phyloP scores from a whole-genome alignment of 768 basidiomycete species.

The Lactifluus hygrophoroides region DNA sequence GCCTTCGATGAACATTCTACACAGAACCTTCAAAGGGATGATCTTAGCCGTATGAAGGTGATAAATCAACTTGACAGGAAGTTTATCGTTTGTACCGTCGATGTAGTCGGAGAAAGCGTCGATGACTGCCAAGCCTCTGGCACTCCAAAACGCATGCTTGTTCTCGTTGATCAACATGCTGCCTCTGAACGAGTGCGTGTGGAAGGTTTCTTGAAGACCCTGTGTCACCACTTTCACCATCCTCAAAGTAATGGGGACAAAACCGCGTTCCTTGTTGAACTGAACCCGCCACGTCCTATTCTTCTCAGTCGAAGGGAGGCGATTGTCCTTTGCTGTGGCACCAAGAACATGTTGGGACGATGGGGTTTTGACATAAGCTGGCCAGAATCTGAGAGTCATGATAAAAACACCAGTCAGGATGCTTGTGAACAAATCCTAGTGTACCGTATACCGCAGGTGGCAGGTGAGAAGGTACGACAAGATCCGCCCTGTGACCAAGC shows the following conservation, averaged over 20 bases:
- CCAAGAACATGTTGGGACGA: slow-evolving; percentile 43
- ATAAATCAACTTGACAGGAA: slow-evolving; percentile 86
- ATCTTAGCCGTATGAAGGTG: slow-evolving; percentile 49
- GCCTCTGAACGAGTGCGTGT: slow-evolving; percentile 95
- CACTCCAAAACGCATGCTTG: slow-evolving; percentile 32
- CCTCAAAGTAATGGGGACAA: slow-evolving; percentile 19
- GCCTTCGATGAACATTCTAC: neutral
- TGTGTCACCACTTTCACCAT: slow-evolving; percentile 62
- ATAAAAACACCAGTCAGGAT: slow-evolving; percentile 23
- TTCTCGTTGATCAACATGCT: slow-evolving; percentile 94
- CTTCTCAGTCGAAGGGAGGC: slow-evolving; percentile 64
- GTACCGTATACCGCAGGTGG: slow-evolving; percentile 54
- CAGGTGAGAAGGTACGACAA: slow-evolving; percentile 52
- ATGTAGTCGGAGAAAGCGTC: slow-evolving; percentile 22
- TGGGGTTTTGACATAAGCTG: slow-evolving; percentile 62
- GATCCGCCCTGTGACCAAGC: neutral
- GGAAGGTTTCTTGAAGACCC: slow-evolving; percentile 64
- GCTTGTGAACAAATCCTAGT: slow-evolving; percentile 63
- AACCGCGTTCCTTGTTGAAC: slow-evolving; percentile 33
- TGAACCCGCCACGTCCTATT: slow-evolving; percentile 50
- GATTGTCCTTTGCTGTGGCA: slow-evolving; percentile 32
- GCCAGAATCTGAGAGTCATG: slow-evolving; percentile 23
- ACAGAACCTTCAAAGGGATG: slow-evolving; percentile 37
- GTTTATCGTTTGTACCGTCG: slow-evolving; percentile 72
- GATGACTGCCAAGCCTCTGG: slow-evolving; percentile 17